Base-by-base conservation (phyloP, 768 basidiomycete genomes). In the Kwoniella bestiolae region DNA sequence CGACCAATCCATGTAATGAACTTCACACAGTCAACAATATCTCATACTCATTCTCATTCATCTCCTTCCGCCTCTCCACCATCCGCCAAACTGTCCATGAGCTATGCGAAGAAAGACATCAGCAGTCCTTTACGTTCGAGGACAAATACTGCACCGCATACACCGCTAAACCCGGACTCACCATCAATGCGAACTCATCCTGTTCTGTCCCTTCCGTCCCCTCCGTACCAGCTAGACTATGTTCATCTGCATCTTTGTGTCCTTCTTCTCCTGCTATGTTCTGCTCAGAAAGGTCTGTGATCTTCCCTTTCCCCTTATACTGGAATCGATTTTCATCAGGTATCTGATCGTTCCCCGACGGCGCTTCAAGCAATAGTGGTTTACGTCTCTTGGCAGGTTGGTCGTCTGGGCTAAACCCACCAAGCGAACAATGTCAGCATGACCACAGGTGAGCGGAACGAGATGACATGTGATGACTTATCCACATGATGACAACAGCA, bases 241-340 rank as follows among this genome's bases (percentile, higher is more conserved):
- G 49, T 16, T 35, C 62, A 46, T 53, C 53, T 9, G 31, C 25
- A 55, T 34, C 45, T 28, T 56, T 26, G 1, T 29, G 44, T 16
- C n/a, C 38, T 41, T 16, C 47, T 8, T 32, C 47, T 23, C 34
- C 18, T n/a, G n/a, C n/a, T n/a, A n/a, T n/a, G n/a, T n/a, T n/a
- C n/a, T n/a, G n/a, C n/a, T n/a, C n/a, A n/a, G n/a, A n/a, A n/a
- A n/a, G n/a, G n/a, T n/a, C n/a, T n/a, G n/a, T 38, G 18, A 23
- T 64, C 69, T n/a, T 65, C 88, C 68, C 88, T 88, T 83, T 91
- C 90, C 56, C 52, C 23, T 63, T 63, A 50, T 62, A 68, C 28
- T 56, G 25, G 52, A 74, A 71, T 23, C 51, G 51, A 52, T 71
- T 72, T 47, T 56, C 64, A 18, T 56, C 61, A 14, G 71, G 69